Evolutionary conservation across 176 grass and related monocot genomes (phyloP).

Genomic region (Melocanna baccifera): DNA sequence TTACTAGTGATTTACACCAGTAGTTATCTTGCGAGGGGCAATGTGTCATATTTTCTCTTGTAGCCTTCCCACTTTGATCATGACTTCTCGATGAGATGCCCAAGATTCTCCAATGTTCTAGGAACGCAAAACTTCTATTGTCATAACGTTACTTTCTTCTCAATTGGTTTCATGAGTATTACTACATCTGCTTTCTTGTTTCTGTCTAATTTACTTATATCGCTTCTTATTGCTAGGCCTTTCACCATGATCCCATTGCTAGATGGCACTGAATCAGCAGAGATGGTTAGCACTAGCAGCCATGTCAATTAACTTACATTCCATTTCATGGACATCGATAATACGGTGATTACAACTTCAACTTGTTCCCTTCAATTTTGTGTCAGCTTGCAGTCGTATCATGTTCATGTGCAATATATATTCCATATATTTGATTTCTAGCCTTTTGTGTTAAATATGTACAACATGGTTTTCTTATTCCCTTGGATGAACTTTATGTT

Average conservation of each 20-base stretch:
- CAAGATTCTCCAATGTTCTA: not conserved
- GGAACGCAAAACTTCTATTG: not conserved
- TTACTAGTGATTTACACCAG: not conserved
- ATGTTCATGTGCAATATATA: not conserved
- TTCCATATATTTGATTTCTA: not conserved
- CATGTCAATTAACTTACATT: not conserved
- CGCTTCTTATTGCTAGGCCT: not conserved
- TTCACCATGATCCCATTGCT: not conserved
- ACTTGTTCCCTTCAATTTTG: not conserved
- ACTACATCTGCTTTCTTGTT: conserved; percentile 2
- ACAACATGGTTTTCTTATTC: not conserved
- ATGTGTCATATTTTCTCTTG: not conserved
- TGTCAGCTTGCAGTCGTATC: not conserved
- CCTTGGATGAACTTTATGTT: not conserved
- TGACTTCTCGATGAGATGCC: not conserved
- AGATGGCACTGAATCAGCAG: not conserved
- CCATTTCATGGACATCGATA: not conserved
- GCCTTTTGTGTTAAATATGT: not conserved
- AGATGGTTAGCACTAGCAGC: not conserved
- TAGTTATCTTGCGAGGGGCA: too few relatives aligned
- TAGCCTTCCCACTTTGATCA: not conserved
- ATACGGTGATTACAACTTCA: not conserved
- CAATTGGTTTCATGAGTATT: not conserved
- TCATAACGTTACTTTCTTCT: not conserved
- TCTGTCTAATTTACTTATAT: not conserved